Evolutionary conservation across 2,329 filamentous ascomycete genomes (phyloP).

Genomic region (Diaporthe ampelina): DNA sequence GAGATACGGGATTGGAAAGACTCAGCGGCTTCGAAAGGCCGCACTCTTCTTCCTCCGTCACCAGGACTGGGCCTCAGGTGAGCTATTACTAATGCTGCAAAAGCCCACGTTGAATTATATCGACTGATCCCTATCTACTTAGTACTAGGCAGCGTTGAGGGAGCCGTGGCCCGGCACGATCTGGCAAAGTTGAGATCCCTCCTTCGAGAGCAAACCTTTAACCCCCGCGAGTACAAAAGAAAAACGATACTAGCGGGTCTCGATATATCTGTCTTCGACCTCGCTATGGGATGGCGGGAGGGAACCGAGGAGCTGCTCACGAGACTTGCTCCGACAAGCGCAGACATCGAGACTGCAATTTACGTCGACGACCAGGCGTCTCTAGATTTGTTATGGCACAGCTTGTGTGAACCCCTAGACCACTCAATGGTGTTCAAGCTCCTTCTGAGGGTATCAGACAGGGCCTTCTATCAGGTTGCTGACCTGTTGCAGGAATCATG

Average conservation of each 20-base stretch:
- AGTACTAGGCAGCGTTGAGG: not conserved
- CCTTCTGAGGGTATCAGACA: not conserved
- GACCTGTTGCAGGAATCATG: not conserved
- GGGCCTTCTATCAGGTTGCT: not conserved
- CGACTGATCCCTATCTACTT: not conserved
- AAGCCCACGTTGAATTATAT: too few relatives aligned
- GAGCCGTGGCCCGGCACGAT: not conserved
- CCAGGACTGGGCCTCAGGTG: not conserved
- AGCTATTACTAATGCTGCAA: not conserved
- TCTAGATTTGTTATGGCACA: not conserved
- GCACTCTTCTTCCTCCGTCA: not conserved
- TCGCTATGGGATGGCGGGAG: not conserved
- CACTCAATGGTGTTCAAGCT: not conserved
- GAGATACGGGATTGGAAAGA: too few relatives aligned
- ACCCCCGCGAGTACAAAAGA: not conserved
- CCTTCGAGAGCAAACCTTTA: not conserved
- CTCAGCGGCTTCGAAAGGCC: not conserved
- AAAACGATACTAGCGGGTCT: not conserved
- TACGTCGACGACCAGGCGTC: not conserved
- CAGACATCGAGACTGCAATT: not conserved
- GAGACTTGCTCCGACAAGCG: not conserved
- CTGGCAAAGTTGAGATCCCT: not conserved
- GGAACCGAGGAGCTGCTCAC: not conserved
- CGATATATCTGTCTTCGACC: not conserved
- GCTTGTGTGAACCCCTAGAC: not conserved